Evolutionary conservation across 2,329 filamentous ascomycete genomes (phyloP), one percentile per base, ranked within the genome.

Genomic region (Harringtonia lauricola): DNA sequence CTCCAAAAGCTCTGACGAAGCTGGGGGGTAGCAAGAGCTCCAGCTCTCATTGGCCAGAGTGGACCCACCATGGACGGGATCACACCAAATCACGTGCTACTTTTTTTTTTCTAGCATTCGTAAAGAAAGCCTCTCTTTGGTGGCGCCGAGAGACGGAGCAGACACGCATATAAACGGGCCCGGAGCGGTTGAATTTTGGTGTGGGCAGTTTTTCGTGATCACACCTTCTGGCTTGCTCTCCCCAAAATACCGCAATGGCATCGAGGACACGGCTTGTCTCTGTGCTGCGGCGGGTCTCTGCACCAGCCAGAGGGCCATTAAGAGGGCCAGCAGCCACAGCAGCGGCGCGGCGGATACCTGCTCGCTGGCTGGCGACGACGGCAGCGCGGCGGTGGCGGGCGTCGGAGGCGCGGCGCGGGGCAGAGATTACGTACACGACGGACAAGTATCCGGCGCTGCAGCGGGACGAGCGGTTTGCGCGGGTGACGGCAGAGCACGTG

Each of bases 371-470:
- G 22, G 37, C 47, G 10, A 47, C 45, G 14, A 45, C 47, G n/a
- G 26, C 42, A 4, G 28, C 33, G 17, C 45, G 42, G 44, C 12
- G 35, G 4, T 41, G 43, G 44, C 37, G 28, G 29, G 21, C 13
- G 33, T 39, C 44, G 17, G 21, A 17, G 21, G n/a, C 33, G 39
- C 7, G 42, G 2, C 39, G 47, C n/a, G 34, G 34, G 13, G 43
- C 47, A 12, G 41, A 49, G 39, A 50, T 52, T 58, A 86, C 84
- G 61, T 85, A 84, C 66, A 98, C 92, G 15, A 79, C 86, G 43
- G 86, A 95, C 53, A 83, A 81, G 43, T 92, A 94, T 57, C 90
- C 92, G 9, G 72, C 83, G 47, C 70, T 98, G 56, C 78, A 89
- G 66, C 78, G 92, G 52, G 79, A 95, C 57, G 61, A 76, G 14